Conservation (phyloP, 1,284 basidiomycete genomes). For the Apiotrichum porosum region DNA sequence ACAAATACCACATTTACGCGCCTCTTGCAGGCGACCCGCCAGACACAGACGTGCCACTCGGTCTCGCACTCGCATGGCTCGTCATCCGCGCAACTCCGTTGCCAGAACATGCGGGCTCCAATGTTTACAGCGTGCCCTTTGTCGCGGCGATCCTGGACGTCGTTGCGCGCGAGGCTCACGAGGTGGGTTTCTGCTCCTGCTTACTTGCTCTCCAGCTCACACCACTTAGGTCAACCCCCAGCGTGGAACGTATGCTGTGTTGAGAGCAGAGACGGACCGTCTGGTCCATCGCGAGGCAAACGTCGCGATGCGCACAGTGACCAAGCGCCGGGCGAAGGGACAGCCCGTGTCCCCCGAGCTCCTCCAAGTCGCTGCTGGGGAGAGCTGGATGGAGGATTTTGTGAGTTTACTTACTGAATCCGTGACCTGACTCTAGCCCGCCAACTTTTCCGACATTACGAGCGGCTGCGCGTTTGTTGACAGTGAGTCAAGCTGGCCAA, state of each 20-base stretch:
- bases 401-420: constrained; percentile 15
- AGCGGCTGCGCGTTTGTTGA: constrained; percentile 33
- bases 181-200: constrained; percentile 21
- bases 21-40: too few relatives aligned
- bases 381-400: constrained; percentile 31
- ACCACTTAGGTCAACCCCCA: constrained; percentile 23
- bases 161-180: constrained; percentile 32
- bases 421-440: constrained; percentile 9
- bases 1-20: too few relatives aligned
- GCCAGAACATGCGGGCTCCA: constrained; percentile 17
- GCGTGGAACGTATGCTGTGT: constrained; percentile 21
- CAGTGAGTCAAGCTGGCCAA: constrained; percentile 22
- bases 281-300: constrained; percentile 24
- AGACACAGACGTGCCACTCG: constrained; percentile 24
- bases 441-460: constrained; percentile 23
- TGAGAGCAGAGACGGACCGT: constrained; percentile 25
- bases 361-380: constrained; percentile 15
- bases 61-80: constrained; percentile 35
- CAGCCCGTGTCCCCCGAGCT: constrained; percentile 15
- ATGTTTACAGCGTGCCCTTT: constrained; percentile 30
- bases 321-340: constrained; percentile 23
- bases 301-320: constrained; percentile 14
- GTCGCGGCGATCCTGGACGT: constrained; percentile 28
- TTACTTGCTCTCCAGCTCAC: not conserved
- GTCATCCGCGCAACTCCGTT: constrained; percentile 20